phyloP scores from a whole-genome alignment of 1,284 basidiomycete species.

The Austroboletus novae-zelandiae region DNA sequence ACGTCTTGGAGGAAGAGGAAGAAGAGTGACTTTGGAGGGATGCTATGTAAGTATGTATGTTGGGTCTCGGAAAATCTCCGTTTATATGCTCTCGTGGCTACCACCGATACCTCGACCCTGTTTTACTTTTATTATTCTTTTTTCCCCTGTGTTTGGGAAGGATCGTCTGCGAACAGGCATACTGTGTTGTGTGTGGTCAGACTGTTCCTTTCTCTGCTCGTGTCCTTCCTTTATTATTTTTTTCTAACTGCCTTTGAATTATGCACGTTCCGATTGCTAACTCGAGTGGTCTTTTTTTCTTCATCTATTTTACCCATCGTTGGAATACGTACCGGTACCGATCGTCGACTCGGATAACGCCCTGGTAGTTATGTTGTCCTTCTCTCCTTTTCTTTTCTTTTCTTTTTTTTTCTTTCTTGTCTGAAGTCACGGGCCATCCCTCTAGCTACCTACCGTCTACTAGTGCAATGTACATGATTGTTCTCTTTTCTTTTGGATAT shows the following conservation, averaged over 20 bases:
- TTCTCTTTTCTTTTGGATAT: constrained; percentile 17
- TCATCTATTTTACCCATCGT: constrained; percentile 19
- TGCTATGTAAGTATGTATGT: constrained; percentile 22
- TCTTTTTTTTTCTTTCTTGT: constrained; percentile 5
- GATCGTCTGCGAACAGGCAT: constrained; percentile 9
- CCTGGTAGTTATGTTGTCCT: constrained; percentile 20
- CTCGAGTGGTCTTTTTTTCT: constrained; percentile 4
- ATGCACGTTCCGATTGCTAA: constrained; percentile 14
- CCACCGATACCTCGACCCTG: constrained; percentile 27
- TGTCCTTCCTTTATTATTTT: neutral
- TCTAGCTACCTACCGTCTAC: constrained; percentile 7
- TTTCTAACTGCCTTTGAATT: neutral
- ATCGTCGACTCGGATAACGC: constrained; percentile 28
- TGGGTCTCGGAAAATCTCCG: constrained; percentile 6
- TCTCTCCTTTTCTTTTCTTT: neutral
- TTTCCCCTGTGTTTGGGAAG: neutral
- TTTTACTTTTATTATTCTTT: constrained; percentile 7
- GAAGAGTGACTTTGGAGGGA: constrained; percentile 40
- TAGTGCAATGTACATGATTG: constrained; percentile 21
- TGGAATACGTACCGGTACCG: constrained; percentile 19
- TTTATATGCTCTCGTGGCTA: constrained; percentile 14
- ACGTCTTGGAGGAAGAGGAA: constrained; percentile 81
- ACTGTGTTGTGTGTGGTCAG: neutral
- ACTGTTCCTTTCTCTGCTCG: constrained; percentile 6
- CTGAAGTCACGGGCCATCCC: neutral